Percentiles rank a stretch among this genome's conserved stretches.
phyloP scores from a whole-genome alignment of 164 flowering plant genomes.

The Berberis thunbergii region DNA sequence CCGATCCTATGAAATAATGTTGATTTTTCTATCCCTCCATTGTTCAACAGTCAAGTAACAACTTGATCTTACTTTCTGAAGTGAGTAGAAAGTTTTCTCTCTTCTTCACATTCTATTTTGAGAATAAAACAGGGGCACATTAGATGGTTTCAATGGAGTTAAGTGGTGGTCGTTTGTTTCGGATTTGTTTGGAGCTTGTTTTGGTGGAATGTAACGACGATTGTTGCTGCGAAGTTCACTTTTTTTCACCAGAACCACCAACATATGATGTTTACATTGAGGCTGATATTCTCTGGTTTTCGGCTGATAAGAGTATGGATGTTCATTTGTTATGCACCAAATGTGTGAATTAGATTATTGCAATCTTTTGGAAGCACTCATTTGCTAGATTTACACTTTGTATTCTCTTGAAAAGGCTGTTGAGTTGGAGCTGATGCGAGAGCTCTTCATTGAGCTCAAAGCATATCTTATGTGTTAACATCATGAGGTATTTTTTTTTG shows the following conservation, averaged over 20 bases:
- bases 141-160: neutral
- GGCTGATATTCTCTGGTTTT: constrained; percentile 47
- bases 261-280: constrained; percentile 67
- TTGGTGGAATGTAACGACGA: constrained; percentile 82
- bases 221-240: constrained; percentile 82
- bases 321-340: constrained; percentile 69
- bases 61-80: too few species aligned
- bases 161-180: constrained; percentile 5
- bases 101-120: neutral
- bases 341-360: constrained; percentile 70
- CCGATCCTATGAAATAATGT: too few species aligned
- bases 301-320: constrained; percentile 67
- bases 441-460: constrained; percentile 88
- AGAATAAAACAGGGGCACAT: neutral
- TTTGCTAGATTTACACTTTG: constrained; percentile 68
- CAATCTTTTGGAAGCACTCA: constrained; percentile 87
- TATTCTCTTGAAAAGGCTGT: constrained; percentile 98
- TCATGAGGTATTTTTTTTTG: constrained; percentile 57
- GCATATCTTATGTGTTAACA: constrained; percentile 81
- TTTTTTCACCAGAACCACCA: constrained; percentile 95
- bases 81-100: too few species aligned
- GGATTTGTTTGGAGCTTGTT: neutral
- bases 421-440: constrained; percentile 90
- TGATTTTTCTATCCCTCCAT: too few species aligned
- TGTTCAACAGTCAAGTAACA: too few species aligned